Percentiles rank a stretch among this genome's conserved stretches.
Conservation (phyloP, 768 basidiomycete genomes). For the Naganishia vaughanmartiniae region DNA sequence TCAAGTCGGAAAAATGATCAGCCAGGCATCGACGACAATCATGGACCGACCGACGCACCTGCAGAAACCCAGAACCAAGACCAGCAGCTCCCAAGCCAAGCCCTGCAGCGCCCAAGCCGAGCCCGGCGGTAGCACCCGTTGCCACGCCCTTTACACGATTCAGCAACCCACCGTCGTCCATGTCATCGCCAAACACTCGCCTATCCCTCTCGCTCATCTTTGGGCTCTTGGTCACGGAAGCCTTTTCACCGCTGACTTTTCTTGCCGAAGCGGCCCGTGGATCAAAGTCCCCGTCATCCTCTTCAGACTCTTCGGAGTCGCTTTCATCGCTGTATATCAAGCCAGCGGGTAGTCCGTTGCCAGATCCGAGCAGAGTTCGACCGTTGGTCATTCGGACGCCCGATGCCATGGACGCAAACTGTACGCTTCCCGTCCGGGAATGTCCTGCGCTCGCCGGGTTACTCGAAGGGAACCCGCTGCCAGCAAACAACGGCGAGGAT, state of each 20-base stretch:
- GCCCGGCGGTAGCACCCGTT: background rate
- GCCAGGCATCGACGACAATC: background rate
- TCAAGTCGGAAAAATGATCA: background rate
- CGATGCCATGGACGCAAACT: background rate
- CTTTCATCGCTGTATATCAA: constrained; percentile 57
- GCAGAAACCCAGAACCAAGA: background rate
- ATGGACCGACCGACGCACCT: background rate
- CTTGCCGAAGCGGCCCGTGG: background rate
- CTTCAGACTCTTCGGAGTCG: constrained; percentile 57
- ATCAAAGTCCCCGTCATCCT: constrained; percentile 7
- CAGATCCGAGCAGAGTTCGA: background rate
- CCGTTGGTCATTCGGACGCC: constrained; percentile 23
- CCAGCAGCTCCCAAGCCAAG: background rate
- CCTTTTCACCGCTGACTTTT: background rate
- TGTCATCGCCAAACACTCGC: constrained; percentile 15
- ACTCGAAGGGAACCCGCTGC: constrained; percentile 8
- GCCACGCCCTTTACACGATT: constrained; percentile 18
- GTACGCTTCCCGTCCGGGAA: background rate
- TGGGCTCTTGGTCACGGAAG: constrained; percentile 9
- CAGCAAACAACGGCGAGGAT: constrained; percentile 22
- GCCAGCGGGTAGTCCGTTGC: constrained; percentile 36
- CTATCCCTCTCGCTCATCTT: constrained; percentile 22
- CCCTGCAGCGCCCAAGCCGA: background rate
- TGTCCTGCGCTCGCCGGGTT: constrained; percentile 1
- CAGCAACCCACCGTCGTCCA: constrained; percentile 9